Evolutionary conservation across 768 basidiomycete species (phyloP), one percentile per base, ranked within the genome.

Genomic region (Hortiboletus flavorubellus): DNA sequence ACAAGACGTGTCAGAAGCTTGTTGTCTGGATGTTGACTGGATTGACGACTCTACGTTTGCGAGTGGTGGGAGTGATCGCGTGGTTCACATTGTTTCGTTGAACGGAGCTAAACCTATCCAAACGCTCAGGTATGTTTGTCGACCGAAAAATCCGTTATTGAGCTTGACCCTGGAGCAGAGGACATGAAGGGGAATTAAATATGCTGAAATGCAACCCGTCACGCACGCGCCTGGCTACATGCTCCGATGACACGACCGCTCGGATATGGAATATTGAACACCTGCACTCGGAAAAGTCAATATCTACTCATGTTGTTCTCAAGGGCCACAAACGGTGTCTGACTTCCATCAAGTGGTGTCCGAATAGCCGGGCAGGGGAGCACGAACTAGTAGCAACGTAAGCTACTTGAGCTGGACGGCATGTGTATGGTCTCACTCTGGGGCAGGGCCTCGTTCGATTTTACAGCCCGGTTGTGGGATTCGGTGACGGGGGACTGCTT

Each of bases 11-110:
- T 38, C 60, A 58, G 62, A 68, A 87, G 89, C 84, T 66, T 89
- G 87, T 63, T 91, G 89, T 68, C 69, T 93, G 64, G 91, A 93
- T 64, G 79, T 88, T 11, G 89, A 89, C 53, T 93, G 91, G 91
- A 59, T 92, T 16, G 80, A 82, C 51, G 84, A 89, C 16, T 76
- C 79, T 21, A 80, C 78, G 3, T 92, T 91, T 60, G 87, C 81
- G 29, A 89, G 82, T 47, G 86, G 85, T 62, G 87, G 89, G 38
- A 85, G 87, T 16, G 89, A 92, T 67, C 74, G 75, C 38, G 66
- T 76, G 21, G 80, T 91, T 42, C 78, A 83, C 51, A 76, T 92
- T 10, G 78, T 85, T 72, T 77, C 78, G 47, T 68, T 89, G 40
- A 78, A 79, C 45, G 73, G 76, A 40, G 62, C 69, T 5, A 75